Evolutionary conservation across 1,284 basidiomycete genomes (phyloP).

Genomic region (Trametes pubescens): DNA sequence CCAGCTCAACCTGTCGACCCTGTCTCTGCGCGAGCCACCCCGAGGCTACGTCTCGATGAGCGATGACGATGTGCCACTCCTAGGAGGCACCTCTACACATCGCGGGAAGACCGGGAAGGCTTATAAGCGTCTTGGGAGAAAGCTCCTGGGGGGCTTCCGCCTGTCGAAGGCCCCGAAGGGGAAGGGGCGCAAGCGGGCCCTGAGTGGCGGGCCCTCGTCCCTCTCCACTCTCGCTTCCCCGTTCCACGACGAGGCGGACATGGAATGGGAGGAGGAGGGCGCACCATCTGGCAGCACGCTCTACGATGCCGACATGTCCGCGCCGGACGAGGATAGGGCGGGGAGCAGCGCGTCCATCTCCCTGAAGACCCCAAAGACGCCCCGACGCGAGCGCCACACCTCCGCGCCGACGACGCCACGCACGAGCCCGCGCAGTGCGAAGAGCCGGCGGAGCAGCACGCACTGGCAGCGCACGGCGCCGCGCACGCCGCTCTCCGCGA

Average conservation of each 20-base stretch:
- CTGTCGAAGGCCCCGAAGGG: not conserved
- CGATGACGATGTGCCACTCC: conserved; percentile 14
- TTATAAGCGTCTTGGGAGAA: not conserved
- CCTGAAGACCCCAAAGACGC: conserved; percentile 5
- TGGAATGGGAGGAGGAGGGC: conserved; percentile 7
- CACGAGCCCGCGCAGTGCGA: conserved; percentile 10
- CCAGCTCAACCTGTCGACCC: conserved; percentile 1
- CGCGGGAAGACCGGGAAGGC: not conserved
- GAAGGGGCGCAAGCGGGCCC: conserved; percentile 7
- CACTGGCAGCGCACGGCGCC: conserved; percentile 10
- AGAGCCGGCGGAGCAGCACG: conserved; percentile 7
- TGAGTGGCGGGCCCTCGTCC: not conserved
- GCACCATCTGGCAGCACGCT: no score
- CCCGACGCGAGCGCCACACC: not conserved
- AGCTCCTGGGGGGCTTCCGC: not conserved
- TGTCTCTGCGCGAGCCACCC: conserved; percentile 2
- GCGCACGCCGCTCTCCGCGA: conserved; percentile 12
- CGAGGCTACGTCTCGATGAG: not conserved
- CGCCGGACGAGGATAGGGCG: not conserved
- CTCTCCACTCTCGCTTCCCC: not conserved
- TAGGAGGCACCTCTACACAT: not conserved
- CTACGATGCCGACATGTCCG: conserved; percentile 1
- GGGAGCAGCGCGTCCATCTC: not conserved
- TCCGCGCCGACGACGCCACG: conserved; percentile 14
- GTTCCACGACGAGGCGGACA: conserved; percentile 10